phyloP scores from a whole-genome alignment of 345 rosid genomes.

The Arabis alpina region DNA sequence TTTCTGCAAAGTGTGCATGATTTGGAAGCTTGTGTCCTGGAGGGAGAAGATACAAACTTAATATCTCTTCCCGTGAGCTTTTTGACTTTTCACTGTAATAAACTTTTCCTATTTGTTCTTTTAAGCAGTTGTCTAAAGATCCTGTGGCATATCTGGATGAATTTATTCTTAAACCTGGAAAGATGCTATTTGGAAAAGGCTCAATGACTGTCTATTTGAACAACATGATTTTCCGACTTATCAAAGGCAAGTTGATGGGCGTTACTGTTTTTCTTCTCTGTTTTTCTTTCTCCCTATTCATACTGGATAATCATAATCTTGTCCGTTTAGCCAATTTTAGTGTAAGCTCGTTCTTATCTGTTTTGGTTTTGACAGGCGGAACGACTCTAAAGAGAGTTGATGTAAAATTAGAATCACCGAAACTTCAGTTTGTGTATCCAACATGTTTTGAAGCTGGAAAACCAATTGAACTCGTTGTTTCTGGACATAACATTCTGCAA shows the following conservation, averaged over 20 bases:
- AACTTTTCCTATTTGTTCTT: neutral
- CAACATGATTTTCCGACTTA: conserved; percentile 67
- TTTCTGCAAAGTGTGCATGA: neutral
- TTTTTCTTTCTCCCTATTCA: neutral
- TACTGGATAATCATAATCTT: conserved; percentile 10
- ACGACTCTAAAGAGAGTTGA: conserved; percentile 61
- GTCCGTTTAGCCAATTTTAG: neutral
- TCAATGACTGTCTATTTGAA: conserved; percentile 67
- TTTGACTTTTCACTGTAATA: conserved; percentile 2
- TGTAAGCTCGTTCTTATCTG: conserved; percentile 2
- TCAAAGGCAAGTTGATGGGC: conserved; percentile 54
- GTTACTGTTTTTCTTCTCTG: neutral
- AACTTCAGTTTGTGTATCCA: conserved; percentile 88
- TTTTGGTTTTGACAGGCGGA: conserved; percentile 55
- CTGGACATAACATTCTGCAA: conserved; percentile 81
- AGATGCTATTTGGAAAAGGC: conserved; percentile 76
- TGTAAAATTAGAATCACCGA: conserved; percentile 60
- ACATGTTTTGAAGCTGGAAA: conserved; percentile 91
- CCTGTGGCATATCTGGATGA: conserved; percentile 65
- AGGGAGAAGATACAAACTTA: conserved; percentile 24
- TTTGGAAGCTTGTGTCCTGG: conserved; percentile 7
- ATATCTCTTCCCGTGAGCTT: conserved; percentile 9
- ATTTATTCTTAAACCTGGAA: conserved; percentile 71
- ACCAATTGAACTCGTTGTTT: conserved; percentile 82
- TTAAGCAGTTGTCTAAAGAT: conserved; percentile 72